Base-by-base conservation (phyloP, 2,329 filamentous ascomycete genomes). In the Xylaria sp. region DNA sequence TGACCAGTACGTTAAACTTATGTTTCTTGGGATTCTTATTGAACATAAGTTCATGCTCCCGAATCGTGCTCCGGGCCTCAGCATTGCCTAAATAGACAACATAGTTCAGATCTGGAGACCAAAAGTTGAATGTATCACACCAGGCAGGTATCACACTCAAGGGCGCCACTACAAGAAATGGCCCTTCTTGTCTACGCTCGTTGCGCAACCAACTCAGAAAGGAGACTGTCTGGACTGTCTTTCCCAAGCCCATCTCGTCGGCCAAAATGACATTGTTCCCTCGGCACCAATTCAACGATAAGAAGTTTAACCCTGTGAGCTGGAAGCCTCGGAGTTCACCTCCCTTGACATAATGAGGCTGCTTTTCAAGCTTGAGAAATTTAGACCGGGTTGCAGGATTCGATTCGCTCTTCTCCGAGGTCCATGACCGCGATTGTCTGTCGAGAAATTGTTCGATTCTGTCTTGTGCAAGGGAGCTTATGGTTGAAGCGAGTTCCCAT, bases 151-250 rank as follows among this genome's bases (percentile, higher is more conserved):
- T 97, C 57, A 97, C 97, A 69, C 95, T 98, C 27, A 99, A 86
- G 32, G 96, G 96, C 8, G 97, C 96, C n/a, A 98, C 93, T 68
- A 98, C 95, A 51, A 99, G 89, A 77, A 98, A 98, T 0, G 96
- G 96, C 0, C 96, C 96, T 80, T 98, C 93, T 79, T 99, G 96
- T 59, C 87, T 87, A 73, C 95, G 90, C 67, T 94, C 90, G 81
- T 98, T 95, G 63, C 93, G 92, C 69, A 99, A 86, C 95, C 96
- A 99, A 79, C 95, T 98, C 80, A 99, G 91, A 79, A 98, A 98
- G 0, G 95, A 91, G 32, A 99, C 94, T 0, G 95, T 98, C 82
- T 99, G 96, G 0, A 99, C 96, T 0, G 96, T 99, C 83, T 99
- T 99, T 32, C 96, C 96, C 16, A 99, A 86, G 75, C 96, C 96